A percentile compares a stretch with the other conserved stretches of the same genome.
These are phyloP conservation scores for Cryphonectria radicalis DNA, from an alignment of 2,329 filamentous ascomycete species.

Conservation along the genomic window DNA sequence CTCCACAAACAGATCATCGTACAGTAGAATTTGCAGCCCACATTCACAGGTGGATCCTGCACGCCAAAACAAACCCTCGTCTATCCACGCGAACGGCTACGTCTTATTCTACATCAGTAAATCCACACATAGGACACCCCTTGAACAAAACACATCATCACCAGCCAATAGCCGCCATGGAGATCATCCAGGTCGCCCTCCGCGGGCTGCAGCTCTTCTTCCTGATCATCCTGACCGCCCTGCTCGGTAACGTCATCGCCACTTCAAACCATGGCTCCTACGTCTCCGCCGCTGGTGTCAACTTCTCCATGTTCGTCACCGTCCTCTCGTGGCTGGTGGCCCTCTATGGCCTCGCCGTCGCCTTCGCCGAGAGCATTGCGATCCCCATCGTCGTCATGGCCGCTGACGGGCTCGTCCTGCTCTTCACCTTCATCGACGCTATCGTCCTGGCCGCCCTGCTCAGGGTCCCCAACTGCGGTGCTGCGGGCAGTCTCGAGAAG, in stretches of 20 bases:
- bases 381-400: slow-evolving; percentile 57
- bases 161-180: slow-evolving; percentile 36
- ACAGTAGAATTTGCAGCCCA: background rate
- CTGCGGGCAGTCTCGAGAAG: slow-evolving; percentile 56
- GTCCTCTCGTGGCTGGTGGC: slow-evolving; percentile 68
- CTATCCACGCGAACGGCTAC: slow-evolving; percentile 4
- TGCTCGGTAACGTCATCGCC: slow-evolving; percentile 63
- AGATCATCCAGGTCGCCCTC: slow-evolving; percentile 50
- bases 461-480: slow-evolving; percentile 69
- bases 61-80: background rate
- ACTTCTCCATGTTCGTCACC: slow-evolving; percentile 72
- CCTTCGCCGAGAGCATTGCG: slow-evolving; percentile 57
- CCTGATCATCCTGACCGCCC: slow-evolving; percentile 57
- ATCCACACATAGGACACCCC: background rate
- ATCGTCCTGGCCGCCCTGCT: slow-evolving; percentile 74
- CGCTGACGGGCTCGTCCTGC: slow-evolving; percentile 61
- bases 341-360: slow-evolving; percentile 63
- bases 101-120: background rate
- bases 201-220: slow-evolving; percentile 56
- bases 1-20: background rate
- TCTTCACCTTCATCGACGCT: slow-evolving; percentile 73
- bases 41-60: slow-evolving; percentile 12
- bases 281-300: slow-evolving; percentile 53
- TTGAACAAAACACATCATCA: slow-evolving; percentile 14
- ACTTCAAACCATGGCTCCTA: slow-evolving; percentile 49